Base-by-base conservation (phyloP, 305 asterid species). In the Nicotiana rustica region DNA sequence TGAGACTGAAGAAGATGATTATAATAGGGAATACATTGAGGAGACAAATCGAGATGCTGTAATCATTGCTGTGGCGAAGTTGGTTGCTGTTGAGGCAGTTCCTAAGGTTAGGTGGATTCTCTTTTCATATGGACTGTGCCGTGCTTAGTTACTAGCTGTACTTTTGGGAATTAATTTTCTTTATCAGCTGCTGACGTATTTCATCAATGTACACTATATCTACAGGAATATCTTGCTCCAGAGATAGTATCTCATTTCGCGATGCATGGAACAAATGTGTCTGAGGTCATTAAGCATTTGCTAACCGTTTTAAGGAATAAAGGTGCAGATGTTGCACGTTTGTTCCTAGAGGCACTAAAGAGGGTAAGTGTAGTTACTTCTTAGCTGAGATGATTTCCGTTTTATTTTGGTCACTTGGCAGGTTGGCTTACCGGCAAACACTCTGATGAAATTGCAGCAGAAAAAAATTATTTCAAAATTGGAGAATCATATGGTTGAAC, bases 261-360 rank as follows among this genome's bases (percentile, higher is more conserved):
- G 81, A 88, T 87, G 90, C 97, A 93, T 83, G 90, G 91, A 44
- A 64, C 91, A 38, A 89, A 97, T 80, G 92, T 92, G 25, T 85
- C 88, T 82, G 98, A 94, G 89, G 92, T 91, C 87, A 92, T 93
- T 85, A 96, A 94, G 94, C 95, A 94, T 86, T 91, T 96, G 41
- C 90, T 96, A 56, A 83, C 95, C 69, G 89, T 88, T 85, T 87
- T 94, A 70, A 93, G 85, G 95, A 96, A 94, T 82, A 93, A 91
- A 80, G 77, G 85, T 64, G 93, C 88, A 35, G 97, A 94, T 67
- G 77, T 88, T 79, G 89, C 98, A 78, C 69, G 35, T 57, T 82
- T 93, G 80, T 90, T 96, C 75, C 75, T 94, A 33, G 97, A 93
- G 86, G 91, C 98, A 57, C 86, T 96, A 79, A 93, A 89, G 89